phyloP scores from a whole-genome alignment of 1,284 basidiomycete genomes.

The Leccinum fallax region DNA sequence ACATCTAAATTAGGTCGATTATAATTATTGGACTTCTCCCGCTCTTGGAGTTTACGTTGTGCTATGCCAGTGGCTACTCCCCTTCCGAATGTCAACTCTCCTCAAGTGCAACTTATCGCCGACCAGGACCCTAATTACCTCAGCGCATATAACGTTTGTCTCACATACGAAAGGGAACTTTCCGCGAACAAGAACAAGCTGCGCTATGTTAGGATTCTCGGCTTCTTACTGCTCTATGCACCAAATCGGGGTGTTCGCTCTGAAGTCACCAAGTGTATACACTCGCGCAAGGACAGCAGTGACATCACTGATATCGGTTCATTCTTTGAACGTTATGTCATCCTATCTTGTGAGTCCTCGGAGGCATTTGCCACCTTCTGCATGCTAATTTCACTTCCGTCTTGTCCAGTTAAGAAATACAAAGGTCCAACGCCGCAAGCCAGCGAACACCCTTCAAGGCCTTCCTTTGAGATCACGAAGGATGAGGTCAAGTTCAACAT shows the following conservation, averaged over 20 bases:
- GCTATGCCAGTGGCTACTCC: too few relatives aligned
- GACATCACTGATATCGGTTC: neutral
- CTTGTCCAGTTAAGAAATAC: neutral
- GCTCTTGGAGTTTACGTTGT: too few relatives aligned
- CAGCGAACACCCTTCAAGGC: too few relatives aligned
- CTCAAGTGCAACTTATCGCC: neutral
- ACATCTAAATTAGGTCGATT: too few relatives aligned
- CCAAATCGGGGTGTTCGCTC: neutral
- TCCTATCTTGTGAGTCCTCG: neutral
- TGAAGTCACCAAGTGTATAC: constrained; percentile 10
- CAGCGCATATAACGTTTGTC: neutral
- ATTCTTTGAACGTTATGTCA: constrained; percentile 7
- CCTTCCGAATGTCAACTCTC: neutral
- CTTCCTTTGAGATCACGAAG: neutral
- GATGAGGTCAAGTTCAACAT: neutral
- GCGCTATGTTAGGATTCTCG: neutral
- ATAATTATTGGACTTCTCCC: too few relatives aligned
- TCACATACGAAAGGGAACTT: neutral
- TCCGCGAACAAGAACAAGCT: neutral
- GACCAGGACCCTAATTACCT: neutral
- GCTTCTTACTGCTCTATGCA: neutral
- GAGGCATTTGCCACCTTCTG: neutral
- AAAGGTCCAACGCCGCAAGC: neutral
- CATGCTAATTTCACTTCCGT: neutral
- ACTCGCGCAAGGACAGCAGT: neutral